Conservation (phyloP, 805 yeast species). For the Kregervanrija fluxuum region DNA sequence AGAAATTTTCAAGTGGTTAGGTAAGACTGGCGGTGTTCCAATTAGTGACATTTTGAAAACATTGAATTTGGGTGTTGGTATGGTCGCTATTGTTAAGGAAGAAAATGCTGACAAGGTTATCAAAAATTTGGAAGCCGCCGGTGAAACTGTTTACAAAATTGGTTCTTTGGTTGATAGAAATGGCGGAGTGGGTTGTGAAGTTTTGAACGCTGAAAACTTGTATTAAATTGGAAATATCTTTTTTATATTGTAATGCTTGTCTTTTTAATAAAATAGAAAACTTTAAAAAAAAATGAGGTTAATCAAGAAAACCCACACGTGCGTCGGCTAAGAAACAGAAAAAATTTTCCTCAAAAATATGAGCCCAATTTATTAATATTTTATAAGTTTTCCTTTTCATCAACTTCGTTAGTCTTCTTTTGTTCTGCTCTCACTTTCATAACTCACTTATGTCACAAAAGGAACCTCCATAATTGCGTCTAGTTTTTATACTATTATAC, state of each 20-base stretch:
- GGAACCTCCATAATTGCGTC: slow-evolving; percentile 10
- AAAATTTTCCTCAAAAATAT: no score
- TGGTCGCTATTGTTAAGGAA: slow-evolving; percentile 78
- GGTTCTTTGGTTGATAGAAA: slow-evolving; percentile 48
- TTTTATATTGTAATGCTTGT: neutral
- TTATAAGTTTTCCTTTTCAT: no score
- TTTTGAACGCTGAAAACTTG: slow-evolving; percentile 37
- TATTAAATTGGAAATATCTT: slow-evolving; percentile 21
- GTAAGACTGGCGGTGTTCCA: slow-evolving; percentile 87
- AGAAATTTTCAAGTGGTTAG: slow-evolving; percentile 89
- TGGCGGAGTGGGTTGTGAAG: slow-evolving; percentile 56
- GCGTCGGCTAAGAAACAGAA: no score
- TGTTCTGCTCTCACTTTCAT: no score
- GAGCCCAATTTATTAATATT: no score
- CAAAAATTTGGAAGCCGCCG: slow-evolving; percentile 47
- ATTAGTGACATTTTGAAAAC: slow-evolving; percentile 79
- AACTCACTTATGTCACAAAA: slow-evolving; percentile 8
- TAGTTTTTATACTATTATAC: no score
- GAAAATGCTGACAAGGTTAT: slow-evolving; percentile 56
- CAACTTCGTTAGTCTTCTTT: no score
- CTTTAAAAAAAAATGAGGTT: neutral
- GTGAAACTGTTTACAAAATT: slow-evolving; percentile 69
- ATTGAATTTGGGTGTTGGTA: slow-evolving; percentile 93
- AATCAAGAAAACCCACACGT: no score
- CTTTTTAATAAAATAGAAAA: slow-evolving; percentile 3